These are phyloP conservation scores for Salinomyces thailandicus DNA, from an alignment of 2,329 filamentous ascomycete genomes.

Conservation along the genomic window DNA sequence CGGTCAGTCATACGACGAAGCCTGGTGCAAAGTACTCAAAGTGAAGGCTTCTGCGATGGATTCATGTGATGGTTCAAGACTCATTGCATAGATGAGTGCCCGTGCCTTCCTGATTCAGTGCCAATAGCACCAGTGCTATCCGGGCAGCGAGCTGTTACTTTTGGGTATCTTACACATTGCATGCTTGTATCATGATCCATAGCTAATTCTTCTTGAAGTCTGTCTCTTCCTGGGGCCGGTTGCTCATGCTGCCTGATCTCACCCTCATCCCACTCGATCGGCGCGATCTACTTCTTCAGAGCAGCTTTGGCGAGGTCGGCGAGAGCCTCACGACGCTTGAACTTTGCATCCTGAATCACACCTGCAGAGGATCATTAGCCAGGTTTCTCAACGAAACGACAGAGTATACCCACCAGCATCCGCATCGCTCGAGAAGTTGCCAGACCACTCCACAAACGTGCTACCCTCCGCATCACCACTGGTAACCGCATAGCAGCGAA, in stretches of 20 bases:
- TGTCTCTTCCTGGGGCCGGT: too few relatives aligned
- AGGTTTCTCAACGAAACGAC: too few relatives aligned
- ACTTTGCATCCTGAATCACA: constrained; percentile 65
- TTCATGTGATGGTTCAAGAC: too few relatives aligned
- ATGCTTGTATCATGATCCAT: neutral
- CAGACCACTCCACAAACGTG: constrained; percentile 60
- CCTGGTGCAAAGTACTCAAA: too few relatives aligned
- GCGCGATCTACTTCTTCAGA: constrained; percentile 23
- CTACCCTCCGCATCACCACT: constrained; percentile 52
- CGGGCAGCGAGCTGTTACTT: too few relatives aligned
- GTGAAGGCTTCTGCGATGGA: too few relatives aligned
- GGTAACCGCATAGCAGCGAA: constrained; percentile 56
- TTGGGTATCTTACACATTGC: constrained; percentile 7
- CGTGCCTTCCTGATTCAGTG: too few relatives aligned
- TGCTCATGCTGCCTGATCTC: too few relatives aligned
- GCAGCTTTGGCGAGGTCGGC: constrained; percentile 48
- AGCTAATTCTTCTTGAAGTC: neutral
- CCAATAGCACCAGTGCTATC: too few relatives aligned
- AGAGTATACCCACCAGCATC: constrained; percentile 48
- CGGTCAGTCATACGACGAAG: too few relatives aligned
- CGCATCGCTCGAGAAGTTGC: constrained; percentile 60
- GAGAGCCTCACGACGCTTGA: constrained; percentile 63
- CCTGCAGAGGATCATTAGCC: constrained; percentile 31
- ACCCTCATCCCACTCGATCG: too few relatives aligned
- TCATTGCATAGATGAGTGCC: too few relatives aligned